Percentiles rank a stretch among this genome's conserved stretches.
These are phyloP conservation scores for Pichia sp. DNA, from an alignment of 1,139 yeast genomes.

Conservation along the genomic window DNA sequence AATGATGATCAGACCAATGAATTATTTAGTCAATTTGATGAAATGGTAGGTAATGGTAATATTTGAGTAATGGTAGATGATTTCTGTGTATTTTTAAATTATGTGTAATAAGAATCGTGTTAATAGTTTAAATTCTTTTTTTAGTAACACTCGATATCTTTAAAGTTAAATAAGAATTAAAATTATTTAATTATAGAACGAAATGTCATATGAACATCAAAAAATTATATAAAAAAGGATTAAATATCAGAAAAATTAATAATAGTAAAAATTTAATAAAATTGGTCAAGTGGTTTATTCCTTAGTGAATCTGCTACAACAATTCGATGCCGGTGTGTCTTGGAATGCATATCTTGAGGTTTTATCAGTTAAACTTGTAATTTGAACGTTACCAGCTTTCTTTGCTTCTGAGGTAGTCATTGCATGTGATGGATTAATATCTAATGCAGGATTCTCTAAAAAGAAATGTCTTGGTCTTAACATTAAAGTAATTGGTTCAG, in stretches of 20 bases:
- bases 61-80: background rate
- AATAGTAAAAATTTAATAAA: background rate
- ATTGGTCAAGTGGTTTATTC: background rate
- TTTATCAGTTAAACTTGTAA: constrained; percentile 46
- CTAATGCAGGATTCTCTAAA: constrained; percentile 69
- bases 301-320: constrained; percentile 21
- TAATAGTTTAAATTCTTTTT: too few species aligned
- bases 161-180: background rate
- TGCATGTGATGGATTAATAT: constrained; percentile 64
- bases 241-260: background rate
- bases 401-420: constrained; percentile 57
- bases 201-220: background rate
- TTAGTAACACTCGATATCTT: too few species aligned
- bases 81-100: background rate
- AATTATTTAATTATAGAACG: background rate
- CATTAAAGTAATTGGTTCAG: constrained; percentile 69
- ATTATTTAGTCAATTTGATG: constrained; percentile 28
- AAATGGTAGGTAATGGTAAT: constrained; percentile 20
- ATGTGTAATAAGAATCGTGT: background rate
- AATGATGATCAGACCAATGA: constrained; percentile 28
- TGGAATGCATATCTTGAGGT: constrained; percentile 40
- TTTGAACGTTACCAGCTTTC: constrained; percentile 34
- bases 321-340: constrained; percentile 20
- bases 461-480: constrained; percentile 77
- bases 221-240: too few species aligned